These are phyloP conservation scores for Pestalotiopsis fici DNA, from an alignment of 2,329 filamentous ascomycete genomes.

Conservation along the genomic window DNA sequence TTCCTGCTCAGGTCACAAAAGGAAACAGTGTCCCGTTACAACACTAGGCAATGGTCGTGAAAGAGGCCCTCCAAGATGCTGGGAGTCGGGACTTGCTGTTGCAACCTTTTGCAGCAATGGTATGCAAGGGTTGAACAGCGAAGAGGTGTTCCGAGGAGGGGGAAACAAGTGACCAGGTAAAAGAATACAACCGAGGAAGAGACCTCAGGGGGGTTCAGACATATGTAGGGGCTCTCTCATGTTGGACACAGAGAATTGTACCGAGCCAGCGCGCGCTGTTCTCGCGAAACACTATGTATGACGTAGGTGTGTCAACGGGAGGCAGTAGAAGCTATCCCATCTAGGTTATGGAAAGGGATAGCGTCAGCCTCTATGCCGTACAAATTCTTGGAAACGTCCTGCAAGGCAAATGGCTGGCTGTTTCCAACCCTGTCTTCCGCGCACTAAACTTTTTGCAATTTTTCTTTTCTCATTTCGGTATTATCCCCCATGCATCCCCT, in stretches of 20 bases:
- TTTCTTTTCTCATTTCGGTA: not conserved
- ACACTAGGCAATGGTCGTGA: not conserved
- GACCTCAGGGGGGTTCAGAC: not conserved
- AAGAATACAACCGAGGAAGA: not conserved
- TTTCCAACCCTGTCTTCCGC: not conserved
- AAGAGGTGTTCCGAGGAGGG: not conserved
- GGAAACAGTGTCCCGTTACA: not conserved
- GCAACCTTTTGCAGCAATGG: not conserved
- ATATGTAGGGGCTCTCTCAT: not conserved
- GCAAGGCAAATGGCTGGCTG: not conserved
- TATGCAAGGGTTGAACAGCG: not conserved
- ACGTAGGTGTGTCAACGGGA: constrained; percentile 15
- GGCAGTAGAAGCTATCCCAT: not conserved
- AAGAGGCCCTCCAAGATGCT: not conserved
- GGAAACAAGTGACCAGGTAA: not conserved
- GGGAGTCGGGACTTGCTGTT: not conserved
- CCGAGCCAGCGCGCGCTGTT: not conserved
- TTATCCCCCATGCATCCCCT: not conserved
- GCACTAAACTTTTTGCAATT: not conserved
- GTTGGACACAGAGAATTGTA: constrained; percentile 6
- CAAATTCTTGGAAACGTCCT: constrained; percentile 3
- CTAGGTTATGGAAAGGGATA: not conserved
- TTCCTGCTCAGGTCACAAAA: not conserved
- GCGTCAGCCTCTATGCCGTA: not conserved
- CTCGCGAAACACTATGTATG: constrained; percentile 13